A percentile compares a stretch with the other conserved stretches of the same genome.
These are phyloP conservation scores for Neopestalotiopsis sp. DNA, from an alignment of 2,329 filamentous ascomycete species.

Conservation along the genomic window DNA sequence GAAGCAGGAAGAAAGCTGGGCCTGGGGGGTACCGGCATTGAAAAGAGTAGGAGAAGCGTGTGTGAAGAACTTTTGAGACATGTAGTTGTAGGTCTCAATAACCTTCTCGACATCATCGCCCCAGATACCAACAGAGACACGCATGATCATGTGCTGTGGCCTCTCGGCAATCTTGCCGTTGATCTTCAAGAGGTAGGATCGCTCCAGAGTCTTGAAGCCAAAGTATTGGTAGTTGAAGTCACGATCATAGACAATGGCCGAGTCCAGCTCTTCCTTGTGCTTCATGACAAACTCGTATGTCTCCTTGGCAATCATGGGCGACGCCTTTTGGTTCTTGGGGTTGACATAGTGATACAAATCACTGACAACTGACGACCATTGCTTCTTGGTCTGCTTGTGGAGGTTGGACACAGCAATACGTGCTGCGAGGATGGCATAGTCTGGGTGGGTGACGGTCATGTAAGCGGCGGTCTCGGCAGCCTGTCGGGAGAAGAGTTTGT, in stretches of 20 bases:
- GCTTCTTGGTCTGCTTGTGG: constrained; percentile 99
- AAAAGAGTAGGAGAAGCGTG: constrained; percentile 98
- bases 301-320: constrained; percentile 93
- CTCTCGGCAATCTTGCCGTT: constrained; percentile 96
- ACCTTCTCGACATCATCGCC: constrained; percentile 93
- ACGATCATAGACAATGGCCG: constrained; percentile 97
- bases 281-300: constrained; percentile 94
- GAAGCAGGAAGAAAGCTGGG: constrained; percentile 97
- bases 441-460: constrained; percentile 99
- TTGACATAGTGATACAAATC: constrained; percentile 97
- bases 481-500: constrained; percentile 51
- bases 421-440: constrained; percentile 97
- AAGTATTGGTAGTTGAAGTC: constrained; percentile 99
- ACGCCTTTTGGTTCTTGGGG: constrained; percentile 81
- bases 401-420: constrained; percentile 99
- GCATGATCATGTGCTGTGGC: constrained; percentile 99
- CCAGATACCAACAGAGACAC: constrained; percentile 96
- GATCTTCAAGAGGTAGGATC: constrained; percentile 95
- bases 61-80: constrained; percentile 99
- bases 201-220: constrained; percentile 98
- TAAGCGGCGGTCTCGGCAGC: constrained; percentile 98
- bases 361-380: constrained; percentile 93
- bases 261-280: constrained; percentile 96
- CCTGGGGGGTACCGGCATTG: constrained; percentile 93
- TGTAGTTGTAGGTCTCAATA: constrained; percentile 97